These are phyloP conservation scores for Auricularia sp. DNA, from an alignment of 768 basidiomycete species.

Conservation along the genomic window DNA sequence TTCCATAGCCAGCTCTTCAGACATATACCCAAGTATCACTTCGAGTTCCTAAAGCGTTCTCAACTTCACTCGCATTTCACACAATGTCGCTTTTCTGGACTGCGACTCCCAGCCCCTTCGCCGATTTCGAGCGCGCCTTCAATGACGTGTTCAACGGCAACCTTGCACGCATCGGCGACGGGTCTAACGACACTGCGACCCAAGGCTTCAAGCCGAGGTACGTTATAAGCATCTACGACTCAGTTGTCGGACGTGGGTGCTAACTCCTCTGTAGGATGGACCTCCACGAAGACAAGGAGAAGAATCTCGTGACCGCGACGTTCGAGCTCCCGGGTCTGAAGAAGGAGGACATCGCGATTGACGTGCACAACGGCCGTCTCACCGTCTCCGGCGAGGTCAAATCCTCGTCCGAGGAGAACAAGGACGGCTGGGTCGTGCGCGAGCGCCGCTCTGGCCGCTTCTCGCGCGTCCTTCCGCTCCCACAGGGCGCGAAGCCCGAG, in stretches of 20 bases:
- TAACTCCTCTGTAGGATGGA: constrained; percentile 23
- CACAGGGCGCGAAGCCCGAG: constrained; percentile 33
- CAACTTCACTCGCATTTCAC: background rate
- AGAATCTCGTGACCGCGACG: constrained; percentile 35
- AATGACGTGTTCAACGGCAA: constrained; percentile 25
- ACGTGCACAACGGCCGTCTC: constrained; percentile 10
- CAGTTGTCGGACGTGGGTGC: background rate
- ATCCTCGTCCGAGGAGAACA: constrained; percentile 18
- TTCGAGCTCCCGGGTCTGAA: constrained; percentile 49
- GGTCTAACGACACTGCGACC: background rate
- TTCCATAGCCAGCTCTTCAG: background rate
- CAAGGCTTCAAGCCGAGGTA: constrained; percentile 18
- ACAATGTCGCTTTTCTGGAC: background rate
- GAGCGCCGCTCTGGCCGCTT: constrained; percentile 43
- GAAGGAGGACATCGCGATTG: constrained; percentile 37
- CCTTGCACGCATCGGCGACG: constrained; percentile 9
- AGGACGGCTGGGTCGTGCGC: constrained; percentile 30
- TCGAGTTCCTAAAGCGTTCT: background rate
- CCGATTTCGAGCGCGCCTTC: constrained; percentile 32
- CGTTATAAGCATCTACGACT: too few relatives aligned
- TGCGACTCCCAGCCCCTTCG: constrained; percentile 14
- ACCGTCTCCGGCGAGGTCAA: constrained; percentile 35
- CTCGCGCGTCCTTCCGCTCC: constrained; percentile 38
- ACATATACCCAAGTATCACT: background rate
- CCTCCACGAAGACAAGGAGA: constrained; percentile 32